phyloP scores from a whole-genome alignment of 495 filamentous ascomycete species.

The Penicillium herquei region DNA sequence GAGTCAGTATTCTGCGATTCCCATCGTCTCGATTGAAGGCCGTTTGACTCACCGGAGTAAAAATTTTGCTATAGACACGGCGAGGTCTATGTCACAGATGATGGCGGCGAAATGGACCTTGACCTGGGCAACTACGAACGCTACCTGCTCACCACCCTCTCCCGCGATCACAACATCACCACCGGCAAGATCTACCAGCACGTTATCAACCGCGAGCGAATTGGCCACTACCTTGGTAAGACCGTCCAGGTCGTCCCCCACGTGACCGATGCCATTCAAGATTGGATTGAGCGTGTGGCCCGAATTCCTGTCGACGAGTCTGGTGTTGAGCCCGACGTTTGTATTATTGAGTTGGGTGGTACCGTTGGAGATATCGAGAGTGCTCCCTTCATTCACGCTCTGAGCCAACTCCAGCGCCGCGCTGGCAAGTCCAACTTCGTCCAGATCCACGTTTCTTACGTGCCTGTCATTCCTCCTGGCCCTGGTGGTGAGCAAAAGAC shows the following conservation, averaged over 20 bases:
- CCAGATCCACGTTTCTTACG: slow-evolving; percentile 55
- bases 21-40: slow-evolving; percentile 1
- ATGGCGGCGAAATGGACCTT: slow-evolving; percentile 82
- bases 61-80: slow-evolving; percentile 55
- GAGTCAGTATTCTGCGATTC: slow-evolving; percentile 53
- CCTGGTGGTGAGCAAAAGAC: slow-evolving; percentile 76
- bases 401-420: slow-evolving; percentile 70
- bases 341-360: slow-evolving; percentile 73
- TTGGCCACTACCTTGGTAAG: slow-evolving; percentile 83
- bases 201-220: slow-evolving; percentile 77
- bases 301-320: slow-evolving; percentile 85
- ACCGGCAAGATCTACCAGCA: slow-evolving; percentile 92
- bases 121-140: slow-evolving; percentile 94
- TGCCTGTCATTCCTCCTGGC: slow-evolving; percentile 31
- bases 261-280: slow-evolving; percentile 84
- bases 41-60: slow-evolving; percentile 1
- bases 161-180: slow-evolving; percentile 29
- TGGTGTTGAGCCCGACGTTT: slow-evolving; percentile 81
- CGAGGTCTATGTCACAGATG: slow-evolving; percentile 71
- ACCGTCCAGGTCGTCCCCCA: slow-evolving; percentile 96
- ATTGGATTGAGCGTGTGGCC: slow-evolving; percentile 89
- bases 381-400: slow-evolving; percentile 83
- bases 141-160: slow-evolving; percentile 25
- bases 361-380: slow-evolving; percentile 91
- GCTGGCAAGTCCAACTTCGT: slow-evolving; percentile 79